Conservation (phyloP, 306 rosid species). For the Carpinus viminea region DNA sequence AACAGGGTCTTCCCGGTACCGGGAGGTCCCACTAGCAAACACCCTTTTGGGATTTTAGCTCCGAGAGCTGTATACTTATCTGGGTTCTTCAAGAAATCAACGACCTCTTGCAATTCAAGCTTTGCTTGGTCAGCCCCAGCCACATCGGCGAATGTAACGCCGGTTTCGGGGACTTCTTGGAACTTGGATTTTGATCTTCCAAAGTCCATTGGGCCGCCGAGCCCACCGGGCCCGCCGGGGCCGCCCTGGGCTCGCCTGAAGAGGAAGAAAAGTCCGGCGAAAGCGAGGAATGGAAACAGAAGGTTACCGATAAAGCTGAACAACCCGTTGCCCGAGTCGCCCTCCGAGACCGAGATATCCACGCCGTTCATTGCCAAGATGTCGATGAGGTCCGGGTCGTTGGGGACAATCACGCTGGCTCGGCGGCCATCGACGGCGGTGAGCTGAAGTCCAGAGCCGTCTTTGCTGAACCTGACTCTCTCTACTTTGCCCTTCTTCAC, state of each 20-base stretch:
- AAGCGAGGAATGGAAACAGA: slow-evolving; percentile 81
- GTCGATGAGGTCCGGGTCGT: slow-evolving; percentile 95
- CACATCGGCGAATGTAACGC: slow-evolving; percentile 81
- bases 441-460: slow-evolving; percentile 85
- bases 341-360: slow-evolving; percentile 88
- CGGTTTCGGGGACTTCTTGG: slow-evolving; percentile 94
- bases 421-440: slow-evolving; percentile 95
- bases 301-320: slow-evolving; percentile 75
- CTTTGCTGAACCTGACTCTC: slow-evolving; percentile 87
- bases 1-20: slow-evolving; percentile 95
- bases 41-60: slow-evolving; percentile 96
- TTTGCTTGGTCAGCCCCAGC: slow-evolving; percentile 99
- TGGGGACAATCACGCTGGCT: slow-evolving; percentile 81
- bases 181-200: slow-evolving; percentile 86
- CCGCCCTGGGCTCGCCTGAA: slow-evolving; percentile 86
- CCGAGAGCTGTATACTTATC: slow-evolving; percentile 93
- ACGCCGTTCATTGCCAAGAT: slow-evolving; percentile 95
- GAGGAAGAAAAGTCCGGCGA: slow-evolving; percentile 85
- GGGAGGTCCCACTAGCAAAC: slow-evolving; percentile 94
- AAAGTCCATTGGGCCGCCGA: slow-evolving; percentile 98
- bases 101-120: slow-evolving; percentile 86
- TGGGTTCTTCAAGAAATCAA: slow-evolving; percentile 94
- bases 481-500: slow-evolving; percentile 95
- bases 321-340: slow-evolving; percentile 72
- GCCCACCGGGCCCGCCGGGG: slow-evolving; percentile 90